These are phyloP conservation scores for Ananas comosus DNA, from an alignment of 176 grass and related monocot species.

Conservation along the genomic window DNA sequence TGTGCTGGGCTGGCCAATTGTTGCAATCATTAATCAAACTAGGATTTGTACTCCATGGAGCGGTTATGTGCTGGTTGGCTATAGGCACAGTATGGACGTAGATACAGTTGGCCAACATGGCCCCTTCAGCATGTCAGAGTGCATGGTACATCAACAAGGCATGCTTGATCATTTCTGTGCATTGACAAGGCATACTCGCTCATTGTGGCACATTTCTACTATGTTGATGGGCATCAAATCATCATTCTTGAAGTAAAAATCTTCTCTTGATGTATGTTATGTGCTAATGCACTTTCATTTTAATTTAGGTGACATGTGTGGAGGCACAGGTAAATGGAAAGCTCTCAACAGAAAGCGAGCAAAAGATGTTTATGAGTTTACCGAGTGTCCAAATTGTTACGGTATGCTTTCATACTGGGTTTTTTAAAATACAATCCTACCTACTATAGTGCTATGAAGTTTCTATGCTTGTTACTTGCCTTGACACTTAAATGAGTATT, in stretches of 20 bases:
- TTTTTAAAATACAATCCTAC: background rate
- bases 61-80: too few species aligned
- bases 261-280: background rate
- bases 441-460: background rate
- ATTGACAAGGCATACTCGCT: too few species aligned
- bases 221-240: too few species aligned
- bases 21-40: too few species aligned
- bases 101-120: too few species aligned
- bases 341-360: conserved; percentile 94
- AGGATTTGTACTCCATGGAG: too few species aligned
- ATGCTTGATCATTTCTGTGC: too few species aligned
- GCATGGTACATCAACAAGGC: too few species aligned
- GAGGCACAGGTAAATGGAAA: conserved; percentile 98
- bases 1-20: too few species aligned
- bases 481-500: background rate
- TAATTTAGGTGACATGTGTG: conserved; percentile 88
- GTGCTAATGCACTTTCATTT: conserved; percentile 17
- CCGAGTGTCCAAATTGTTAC: conserved; percentile 97
- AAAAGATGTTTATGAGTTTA: conserved; percentile 96
- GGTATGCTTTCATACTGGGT: conserved; percentile 32
- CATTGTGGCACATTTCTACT: too few species aligned
- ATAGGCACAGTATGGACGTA: too few species aligned
- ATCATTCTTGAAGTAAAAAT: background rate
- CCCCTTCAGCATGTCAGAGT: too few species aligned
- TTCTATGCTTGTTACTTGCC: background rate